A percentile compares a stretch with the other conserved stretches of the same genome.
phyloP scores from a whole-genome alignment of 768 basidiomycete genomes.

The Lactifluus pinguis region DNA sequence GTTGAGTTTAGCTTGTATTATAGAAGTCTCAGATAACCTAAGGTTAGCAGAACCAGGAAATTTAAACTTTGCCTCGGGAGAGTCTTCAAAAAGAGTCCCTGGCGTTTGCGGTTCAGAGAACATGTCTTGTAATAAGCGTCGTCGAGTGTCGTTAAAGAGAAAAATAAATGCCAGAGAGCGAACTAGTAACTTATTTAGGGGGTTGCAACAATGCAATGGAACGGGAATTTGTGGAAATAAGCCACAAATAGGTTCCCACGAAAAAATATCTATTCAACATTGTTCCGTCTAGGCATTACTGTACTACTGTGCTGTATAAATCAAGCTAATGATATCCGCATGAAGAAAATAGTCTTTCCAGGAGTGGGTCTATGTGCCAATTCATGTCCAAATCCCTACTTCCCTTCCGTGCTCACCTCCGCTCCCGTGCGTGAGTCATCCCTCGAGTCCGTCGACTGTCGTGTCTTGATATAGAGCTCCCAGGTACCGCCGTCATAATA shows the following conservation, averaged over 20 bases:
- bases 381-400: too few species aligned
- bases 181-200: too few species aligned
- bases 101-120: constrained; percentile 16
- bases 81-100: not conserved
- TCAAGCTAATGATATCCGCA: too few species aligned
- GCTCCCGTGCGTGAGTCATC: not conserved
- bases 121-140: not conserved
- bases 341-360: too few species aligned
- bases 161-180: too few species aligned
- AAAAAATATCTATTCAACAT: too few species aligned
- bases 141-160: not conserved
- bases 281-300: too few species aligned
- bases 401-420: not conserved
- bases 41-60: not conserved
- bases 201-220: too few species aligned
- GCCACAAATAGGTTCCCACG: too few species aligned
- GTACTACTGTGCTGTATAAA: too few species aligned
- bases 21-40: constrained; percentile 45
- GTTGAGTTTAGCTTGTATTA: constrained; percentile 72
- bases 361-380: too few species aligned
- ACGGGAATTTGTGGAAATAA: too few species aligned
- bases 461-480: not conserved
- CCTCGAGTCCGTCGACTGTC: not conserved
- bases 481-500: not conserved
- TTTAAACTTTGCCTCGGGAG: constrained; percentile 10